Evolutionary conservation across 208 protist genomes (phyloP), one percentile per base, ranked within the genome.

Genomic region (Leptomonas pyrrhocoris): DNA sequence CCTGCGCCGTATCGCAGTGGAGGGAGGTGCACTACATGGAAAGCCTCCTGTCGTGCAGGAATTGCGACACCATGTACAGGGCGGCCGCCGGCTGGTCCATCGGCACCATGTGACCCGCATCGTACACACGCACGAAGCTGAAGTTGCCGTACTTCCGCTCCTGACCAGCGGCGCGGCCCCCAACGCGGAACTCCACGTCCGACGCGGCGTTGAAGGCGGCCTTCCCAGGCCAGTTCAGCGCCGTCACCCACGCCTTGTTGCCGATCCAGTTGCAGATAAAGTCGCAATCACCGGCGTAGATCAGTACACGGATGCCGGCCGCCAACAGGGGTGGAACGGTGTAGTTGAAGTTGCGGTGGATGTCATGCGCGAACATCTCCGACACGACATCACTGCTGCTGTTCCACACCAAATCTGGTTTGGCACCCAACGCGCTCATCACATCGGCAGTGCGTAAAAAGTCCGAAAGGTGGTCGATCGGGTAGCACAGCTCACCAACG

Each of bases 201-300:
- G 43, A 19, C 18, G 91, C 87, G 2, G 60, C 67, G 25, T 76
- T 65, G 67, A 97, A 94, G 16, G 46, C 85, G 2, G 40, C 62
- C 28, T 84, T 72, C 46, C 88, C 86, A 8, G 78, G 27, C 95
- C 96, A 98, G 46, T 82, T 25, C 59, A 98, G 65, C 30, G 36
- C 73, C 16, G 61, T 50, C 19, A 80, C 82, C 93, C 94, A 98
- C 28, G 67, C 77, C 72, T 94, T 74, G 79, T 93, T 97, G 54
- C 94, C 94, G 38, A 97, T 77, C 79, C 83, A 97, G 77, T 98
- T 98, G 74, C 94, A 97, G 59, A 97, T 94, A 55, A 83, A 98
- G 78, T 98, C 95, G 50, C 73, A 67, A 43, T 97, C 94, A 23
- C 96, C 96, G 0, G 87, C 88, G 79, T 97, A 98, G 59, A 98